These are phyloP conservation scores for Nemania sp. DNA, from an alignment of 2,329 filamentous ascomycete species.

Conservation along the genomic window DNA sequence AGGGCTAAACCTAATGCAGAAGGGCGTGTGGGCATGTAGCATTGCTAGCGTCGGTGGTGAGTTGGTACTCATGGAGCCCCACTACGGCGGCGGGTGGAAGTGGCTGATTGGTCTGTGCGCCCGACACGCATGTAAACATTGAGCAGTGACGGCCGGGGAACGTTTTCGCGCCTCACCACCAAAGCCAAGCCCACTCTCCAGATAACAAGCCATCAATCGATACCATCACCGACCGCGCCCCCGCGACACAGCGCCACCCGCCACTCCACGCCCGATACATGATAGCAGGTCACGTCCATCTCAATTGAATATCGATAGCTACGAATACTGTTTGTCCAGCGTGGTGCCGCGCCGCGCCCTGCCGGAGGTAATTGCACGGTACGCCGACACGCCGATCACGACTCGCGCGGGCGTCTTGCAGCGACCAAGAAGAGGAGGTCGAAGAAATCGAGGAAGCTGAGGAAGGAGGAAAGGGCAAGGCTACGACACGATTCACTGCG, in stretches of 20 bases:
- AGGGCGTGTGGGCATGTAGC: too few species aligned
- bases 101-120: conserved; percentile 31
- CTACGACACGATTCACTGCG: conserved; percentile 2
- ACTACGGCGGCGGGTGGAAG: conserved; percentile 5
- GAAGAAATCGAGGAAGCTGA: too few species aligned
- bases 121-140: conserved; percentile 39
- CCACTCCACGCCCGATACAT: not conserved
- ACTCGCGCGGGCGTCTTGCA: conserved; percentile 20
- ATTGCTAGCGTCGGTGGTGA: not conserved
- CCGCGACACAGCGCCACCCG: conserved; percentile 4
- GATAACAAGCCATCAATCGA: conserved; percentile 20
- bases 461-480: not conserved
- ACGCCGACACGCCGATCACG: conserved; percentile 16
- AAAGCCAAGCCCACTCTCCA: conserved; percentile 25
- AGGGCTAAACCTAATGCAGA: too few species aligned
- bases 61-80: conserved; percentile 6
- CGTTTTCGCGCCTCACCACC: conserved; percentile 37
- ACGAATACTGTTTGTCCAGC: not conserved
- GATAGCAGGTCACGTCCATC: not conserved
- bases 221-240: conserved; percentile 8
- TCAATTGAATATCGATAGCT: conserved; percentile 21
- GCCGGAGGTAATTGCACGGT: not conserved
- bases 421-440: too few species aligned
- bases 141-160: conserved; percentile 27
- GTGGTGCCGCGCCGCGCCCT: conserved; percentile 13